Conservation (phyloP, 257 asterid species). For the Paulownia fortunei region DNA sequence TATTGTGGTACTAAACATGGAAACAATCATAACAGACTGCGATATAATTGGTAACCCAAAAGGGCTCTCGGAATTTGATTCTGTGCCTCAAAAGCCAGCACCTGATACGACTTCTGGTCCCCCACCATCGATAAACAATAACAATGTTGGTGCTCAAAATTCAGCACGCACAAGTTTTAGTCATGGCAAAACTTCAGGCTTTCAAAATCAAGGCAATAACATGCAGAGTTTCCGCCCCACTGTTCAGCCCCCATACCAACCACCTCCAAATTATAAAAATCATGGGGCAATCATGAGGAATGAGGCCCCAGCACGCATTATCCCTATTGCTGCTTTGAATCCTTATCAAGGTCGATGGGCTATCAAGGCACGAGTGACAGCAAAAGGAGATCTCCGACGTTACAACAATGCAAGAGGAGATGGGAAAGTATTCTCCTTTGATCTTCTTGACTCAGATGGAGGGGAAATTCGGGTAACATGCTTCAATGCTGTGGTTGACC, state of each 20-base stretch:
- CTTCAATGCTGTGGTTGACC: slow-evolving; percentile 89
- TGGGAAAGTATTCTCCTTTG: slow-evolving; percentile 96
- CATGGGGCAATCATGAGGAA: slow-evolving; percentile 91
- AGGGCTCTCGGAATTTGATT: slow-evolving; percentile 46
- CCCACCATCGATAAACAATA: slow-evolving; percentile 36
- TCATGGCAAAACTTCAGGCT: slow-evolving; percentile 35
- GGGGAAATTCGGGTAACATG: slow-evolving; percentile 96
- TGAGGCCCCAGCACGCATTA: slow-evolving; percentile 94
- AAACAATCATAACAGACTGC: slow-evolving; percentile 80
- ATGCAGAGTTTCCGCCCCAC: slow-evolving; percentile 66
- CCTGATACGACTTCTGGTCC: slow-evolving; percentile 45
- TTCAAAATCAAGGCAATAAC: slow-evolving; percentile 46
- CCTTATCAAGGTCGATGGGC: slow-evolving; percentile 99
- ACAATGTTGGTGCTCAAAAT: slow-evolving; percentile 46
- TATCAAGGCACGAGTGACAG: slow-evolving; percentile 95
- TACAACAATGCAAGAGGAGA: slow-evolving; percentile 96
- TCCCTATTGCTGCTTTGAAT: slow-evolving; percentile 90
- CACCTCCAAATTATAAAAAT: slow-evolving; percentile 83
- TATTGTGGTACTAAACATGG: slow-evolving; percentile 84
- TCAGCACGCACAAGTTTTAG: slow-evolving; percentile 45
- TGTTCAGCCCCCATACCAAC: slow-evolving; percentile 89
- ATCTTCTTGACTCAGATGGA: slow-evolving; percentile 93
- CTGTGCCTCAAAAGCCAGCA: slow-evolving; percentile 51
- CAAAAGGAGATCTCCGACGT: slow-evolving; percentile 89
- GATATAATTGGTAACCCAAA: slow-evolving; percentile 77